Base-by-base conservation (phyloP, 176 grass and related monocot genomes). In the Rhynchospora breviuscula region DNA sequence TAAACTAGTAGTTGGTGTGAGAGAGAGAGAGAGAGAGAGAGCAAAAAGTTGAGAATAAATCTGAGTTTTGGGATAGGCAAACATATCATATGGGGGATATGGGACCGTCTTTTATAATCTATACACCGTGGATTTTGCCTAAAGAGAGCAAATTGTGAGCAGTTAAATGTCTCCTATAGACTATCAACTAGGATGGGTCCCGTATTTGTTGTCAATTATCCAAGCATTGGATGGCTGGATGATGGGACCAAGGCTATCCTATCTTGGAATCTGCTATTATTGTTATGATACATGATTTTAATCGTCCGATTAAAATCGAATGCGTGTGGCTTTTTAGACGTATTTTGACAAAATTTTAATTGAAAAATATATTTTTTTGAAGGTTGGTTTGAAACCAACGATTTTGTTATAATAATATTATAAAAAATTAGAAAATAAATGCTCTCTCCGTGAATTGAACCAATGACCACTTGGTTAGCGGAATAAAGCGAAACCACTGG, bases 91-190 rank as follows among this genome's bases (percentile, higher is more conserved):
- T 82, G 80, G 60, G 40, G n/a, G 8, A 76, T 68, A 67, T 82
- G 80, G 60, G 40, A 10, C 62, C 80, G 47, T 25, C 3, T 75
- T 26, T 75, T 75, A 82, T 66, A 52, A 56, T 59, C 25, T 79
- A 79, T 79, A 79, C 17, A 46, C 49, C 69, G n/a, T 51, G 25
- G 72, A 46, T 53, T 53, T 77, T 77, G 72, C 53, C 45, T 53
- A 54, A 54, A 5, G 40, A 21, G 53, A 31, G 0, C 31, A 52
- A 26, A 26, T 25, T 78, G 73, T 78, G 71, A 35, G 60, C 45
- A 82, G 73, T 56, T 56, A 48, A 40, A 54, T 65, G 43, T 8
- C 60, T 66, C 80, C 58, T 67, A 15, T 67, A 62, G 47, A n/a
- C 45, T 26, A 35, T 17, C 21, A 67, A 67, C 33, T 15, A 81